phyloP scores from a whole-genome alignment of 129 eudicot genomes.

The Arctium lappa region DNA sequence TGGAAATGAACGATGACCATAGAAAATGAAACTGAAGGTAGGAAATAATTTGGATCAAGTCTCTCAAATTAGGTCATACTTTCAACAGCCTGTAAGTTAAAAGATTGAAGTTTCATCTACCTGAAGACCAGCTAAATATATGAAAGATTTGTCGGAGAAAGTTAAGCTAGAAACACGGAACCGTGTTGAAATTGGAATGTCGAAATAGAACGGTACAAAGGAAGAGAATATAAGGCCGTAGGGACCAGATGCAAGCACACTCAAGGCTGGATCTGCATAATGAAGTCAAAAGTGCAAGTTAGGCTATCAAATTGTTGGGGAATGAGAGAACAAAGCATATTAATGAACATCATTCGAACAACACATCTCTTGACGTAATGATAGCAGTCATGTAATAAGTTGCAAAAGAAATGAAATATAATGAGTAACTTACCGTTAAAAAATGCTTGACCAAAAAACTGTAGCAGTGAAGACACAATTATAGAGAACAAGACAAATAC shows the following conservation, averaged over 20 bases:
- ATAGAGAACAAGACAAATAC: constrained; percentile 78
- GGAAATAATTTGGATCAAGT: background rate
- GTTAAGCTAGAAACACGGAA: constrained; percentile 70
- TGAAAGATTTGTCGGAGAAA: constrained; percentile 91
- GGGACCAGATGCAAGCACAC: constrained; percentile 79
- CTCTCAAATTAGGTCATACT: background rate
- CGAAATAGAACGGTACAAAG: constrained; percentile 83
- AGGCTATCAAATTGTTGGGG: background rate
- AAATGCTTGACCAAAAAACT: constrained; percentile 52
- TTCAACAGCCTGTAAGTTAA: background rate
- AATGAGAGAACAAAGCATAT: background rate
- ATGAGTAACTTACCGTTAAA: constrained; percentile 50
- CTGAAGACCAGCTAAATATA: constrained; percentile 98
- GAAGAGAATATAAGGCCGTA: constrained; percentile 91
- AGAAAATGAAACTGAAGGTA: constrained; percentile 1
- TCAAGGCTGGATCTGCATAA: constrained; percentile 78
- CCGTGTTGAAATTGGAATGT: constrained; percentile 91
- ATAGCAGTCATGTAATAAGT: background rate
- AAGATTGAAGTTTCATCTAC: constrained; percentile 30
- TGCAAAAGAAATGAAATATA: background rate
- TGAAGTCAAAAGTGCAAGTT: background rate
- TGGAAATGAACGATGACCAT: background rate
- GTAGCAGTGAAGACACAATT: constrained; percentile 55
- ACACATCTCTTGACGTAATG: background rate
- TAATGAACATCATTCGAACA: background rate